Evolutionary conservation across 768 basidiomycete genomes (phyloP).

Genomic region (Podaxis rugospora): DNA sequence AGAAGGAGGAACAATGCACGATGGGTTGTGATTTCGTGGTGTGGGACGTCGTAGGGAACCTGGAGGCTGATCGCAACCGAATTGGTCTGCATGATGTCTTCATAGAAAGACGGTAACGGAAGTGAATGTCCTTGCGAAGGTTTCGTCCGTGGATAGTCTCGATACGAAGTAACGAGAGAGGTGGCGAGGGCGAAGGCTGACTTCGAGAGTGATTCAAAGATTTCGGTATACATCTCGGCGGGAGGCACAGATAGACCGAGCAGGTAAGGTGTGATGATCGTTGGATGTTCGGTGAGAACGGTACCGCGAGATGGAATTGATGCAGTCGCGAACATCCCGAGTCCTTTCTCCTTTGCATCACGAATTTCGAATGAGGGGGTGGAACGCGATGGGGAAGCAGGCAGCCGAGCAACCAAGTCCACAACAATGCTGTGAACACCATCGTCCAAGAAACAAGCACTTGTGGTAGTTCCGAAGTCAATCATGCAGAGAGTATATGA

Average conservation of each 20-base stretch:
- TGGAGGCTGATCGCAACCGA: conserved; percentile 32
- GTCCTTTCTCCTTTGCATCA: conserved; percentile 25
- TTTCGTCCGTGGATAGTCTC: conserved; percentile 19
- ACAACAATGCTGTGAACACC: conserved; percentile 25
- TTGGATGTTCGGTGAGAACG: conserved; percentile 36
- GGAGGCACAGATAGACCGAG: conserved; percentile 17
- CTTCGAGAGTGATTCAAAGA: conserved; percentile 27
- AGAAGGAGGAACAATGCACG: conserved; percentile 38
- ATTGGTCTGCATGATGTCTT: conserved; percentile 42
- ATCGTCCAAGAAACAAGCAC: conserved; percentile 26
- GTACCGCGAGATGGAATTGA: conserved; percentile 27
- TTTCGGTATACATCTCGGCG: conserved; percentile 20
- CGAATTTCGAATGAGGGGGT: conserved; percentile 18
- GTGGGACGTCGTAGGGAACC: conserved; percentile 11
- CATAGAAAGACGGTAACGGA: conserved; percentile 26
- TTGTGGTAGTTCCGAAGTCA: conserved; percentile 16
- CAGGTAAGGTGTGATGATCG: conserved; percentile 29
- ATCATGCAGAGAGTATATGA: conserved; percentile 22
- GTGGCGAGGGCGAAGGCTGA: background rate
- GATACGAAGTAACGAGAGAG: background rate
- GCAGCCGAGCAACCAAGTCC: background rate
- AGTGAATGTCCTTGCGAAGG: conserved; percentile 23
- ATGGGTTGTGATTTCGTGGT: conserved; percentile 23
- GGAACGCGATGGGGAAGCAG: background rate
- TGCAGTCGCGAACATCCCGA: conserved; percentile 32